Conservation (phyloP, 345 rosid species). For the Eutrema heterophyllum region DNA sequence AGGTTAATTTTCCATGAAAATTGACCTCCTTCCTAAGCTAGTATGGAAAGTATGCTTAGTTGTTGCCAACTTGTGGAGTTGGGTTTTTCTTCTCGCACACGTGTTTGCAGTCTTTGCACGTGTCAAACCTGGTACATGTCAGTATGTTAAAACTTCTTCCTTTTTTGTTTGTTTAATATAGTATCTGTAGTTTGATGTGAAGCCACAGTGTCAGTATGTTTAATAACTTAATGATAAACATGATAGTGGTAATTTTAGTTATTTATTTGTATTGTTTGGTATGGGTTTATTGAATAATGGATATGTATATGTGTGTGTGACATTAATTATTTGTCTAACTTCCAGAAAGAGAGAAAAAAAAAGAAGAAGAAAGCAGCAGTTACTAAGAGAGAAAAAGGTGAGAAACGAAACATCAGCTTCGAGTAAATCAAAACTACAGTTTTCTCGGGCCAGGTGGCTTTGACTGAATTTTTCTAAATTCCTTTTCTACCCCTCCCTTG, state of each 20-base stretch:
- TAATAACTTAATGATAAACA: conserved; percentile 10
- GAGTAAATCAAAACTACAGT: conserved; percentile 64
- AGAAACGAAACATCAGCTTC: conserved; percentile 41
- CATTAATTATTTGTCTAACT: conserved; percentile 14
- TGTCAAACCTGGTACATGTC: conserved; percentile 36
- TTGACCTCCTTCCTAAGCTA: no score
- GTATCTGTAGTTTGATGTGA: neutral
- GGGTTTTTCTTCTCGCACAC: neutral
- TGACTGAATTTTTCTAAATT: conserved; percentile 39
- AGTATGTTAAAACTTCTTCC: conserved; percentile 4
- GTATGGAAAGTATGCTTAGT: no score
- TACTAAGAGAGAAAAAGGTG: conserved; percentile 22
- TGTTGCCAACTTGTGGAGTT: conserved; percentile 2
- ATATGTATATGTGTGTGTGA: conserved; percentile 1
- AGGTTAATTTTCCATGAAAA: neutral
- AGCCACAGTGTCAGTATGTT: conserved; percentile 2
- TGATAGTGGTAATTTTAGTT: conserved; percentile 1
- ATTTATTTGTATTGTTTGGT: no score
- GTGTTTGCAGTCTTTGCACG: conserved; percentile 33
- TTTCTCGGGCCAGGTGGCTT: conserved; percentile 77
- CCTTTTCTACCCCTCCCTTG: conserved; percentile 11
- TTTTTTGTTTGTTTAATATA: conserved; percentile 5
- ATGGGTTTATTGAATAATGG: neutral
- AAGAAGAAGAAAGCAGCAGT: conserved; percentile 22
- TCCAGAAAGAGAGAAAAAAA: conserved; percentile 3